Evolutionary conservation across 2,329 filamentous ascomycete genomes (phyloP).

Genomic region (Leptodontidium sp.): DNA sequence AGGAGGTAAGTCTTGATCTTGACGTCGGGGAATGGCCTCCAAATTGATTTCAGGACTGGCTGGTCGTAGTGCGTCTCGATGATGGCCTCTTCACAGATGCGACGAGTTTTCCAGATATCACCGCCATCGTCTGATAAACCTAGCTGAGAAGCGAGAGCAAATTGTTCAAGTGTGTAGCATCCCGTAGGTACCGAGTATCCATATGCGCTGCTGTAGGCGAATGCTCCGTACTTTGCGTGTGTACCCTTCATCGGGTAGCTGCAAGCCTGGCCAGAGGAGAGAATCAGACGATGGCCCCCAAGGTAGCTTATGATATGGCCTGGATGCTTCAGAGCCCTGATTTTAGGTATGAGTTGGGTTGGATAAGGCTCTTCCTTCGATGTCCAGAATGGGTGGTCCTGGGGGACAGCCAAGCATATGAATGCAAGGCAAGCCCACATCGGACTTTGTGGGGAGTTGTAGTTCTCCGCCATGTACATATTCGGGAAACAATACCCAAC

Average conservation of each 20-base stretch:
- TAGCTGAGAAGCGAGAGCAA: constrained; percentile 77
- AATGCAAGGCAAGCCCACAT: constrained; percentile 86
- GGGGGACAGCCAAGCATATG: constrained; percentile 74
- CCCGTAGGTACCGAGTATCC: constrained; percentile 81
- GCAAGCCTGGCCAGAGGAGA: constrained; percentile 81
- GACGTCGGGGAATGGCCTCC: constrained; percentile 76
- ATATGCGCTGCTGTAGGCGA: constrained; percentile 80
- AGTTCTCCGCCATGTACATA: constrained; percentile 83
- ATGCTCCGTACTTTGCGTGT: constrained; percentile 82
- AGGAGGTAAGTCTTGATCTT: constrained; percentile 70
- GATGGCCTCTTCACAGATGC: constrained; percentile 69
- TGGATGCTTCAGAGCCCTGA: constrained; percentile 70
- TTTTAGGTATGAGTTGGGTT: constrained; percentile 61
- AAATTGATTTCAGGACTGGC: constrained; percentile 72
- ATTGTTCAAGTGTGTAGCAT: constrained; percentile 78
- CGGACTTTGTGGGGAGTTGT: constrained; percentile 76
- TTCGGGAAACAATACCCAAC: constrained; percentile 82
- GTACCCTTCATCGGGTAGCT: constrained; percentile 84
- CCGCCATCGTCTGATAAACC: constrained; percentile 80
- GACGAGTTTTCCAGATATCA: constrained; percentile 81
- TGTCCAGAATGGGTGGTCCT: constrained; percentile 78
- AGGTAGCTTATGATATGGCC: constrained; percentile 76
- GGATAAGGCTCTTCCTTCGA: constrained; percentile 69
- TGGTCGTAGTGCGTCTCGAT: constrained; percentile 63
- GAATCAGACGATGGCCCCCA: constrained; percentile 78